These are phyloP conservation scores for Calocera viscosa DNA, from an alignment of 768 basidiomycete species.

Conservation along the genomic window DNA sequence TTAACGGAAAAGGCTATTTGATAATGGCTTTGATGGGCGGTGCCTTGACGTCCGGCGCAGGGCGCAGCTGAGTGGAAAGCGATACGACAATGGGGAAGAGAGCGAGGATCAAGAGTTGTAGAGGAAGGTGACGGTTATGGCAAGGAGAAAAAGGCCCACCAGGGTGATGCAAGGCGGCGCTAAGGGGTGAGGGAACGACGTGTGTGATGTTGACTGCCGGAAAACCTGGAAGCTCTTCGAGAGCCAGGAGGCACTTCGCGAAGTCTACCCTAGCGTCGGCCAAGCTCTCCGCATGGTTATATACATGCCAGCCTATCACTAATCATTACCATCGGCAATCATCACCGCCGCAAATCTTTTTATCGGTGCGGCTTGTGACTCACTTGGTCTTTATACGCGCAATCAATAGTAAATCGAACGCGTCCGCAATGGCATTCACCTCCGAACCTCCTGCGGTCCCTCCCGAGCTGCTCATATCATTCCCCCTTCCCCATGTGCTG, in stretches of 20 bases:
- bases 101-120: background rate
- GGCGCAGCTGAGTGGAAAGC: background rate
- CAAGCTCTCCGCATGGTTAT: background rate
- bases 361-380: too few relatives aligned
- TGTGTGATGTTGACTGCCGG: background rate
- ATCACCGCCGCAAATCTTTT: too few relatives aligned
- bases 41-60: background rate
- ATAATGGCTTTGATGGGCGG: background rate
- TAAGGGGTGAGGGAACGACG: background rate
- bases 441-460: slow-evolving; percentile 1
- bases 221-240: background rate
- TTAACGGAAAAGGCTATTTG: background rate
- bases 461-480: slow-evolving; percentile 18
- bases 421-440: background rate
- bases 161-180: background rate
- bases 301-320: background rate
- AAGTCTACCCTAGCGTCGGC: too few relatives aligned
- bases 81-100: background rate
- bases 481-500: slow-evolving; percentile 40
- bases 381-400: too few relatives aligned
- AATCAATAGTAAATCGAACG: too few relatives aligned
- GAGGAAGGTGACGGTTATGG: background rate
- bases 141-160: background rate
- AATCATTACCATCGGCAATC: too few relatives aligned
- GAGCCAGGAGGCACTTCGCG: background rate